phyloP scores from a whole-genome alignment of 2,329 filamentous ascomycete species.

The Claviceps cyperi region DNA sequence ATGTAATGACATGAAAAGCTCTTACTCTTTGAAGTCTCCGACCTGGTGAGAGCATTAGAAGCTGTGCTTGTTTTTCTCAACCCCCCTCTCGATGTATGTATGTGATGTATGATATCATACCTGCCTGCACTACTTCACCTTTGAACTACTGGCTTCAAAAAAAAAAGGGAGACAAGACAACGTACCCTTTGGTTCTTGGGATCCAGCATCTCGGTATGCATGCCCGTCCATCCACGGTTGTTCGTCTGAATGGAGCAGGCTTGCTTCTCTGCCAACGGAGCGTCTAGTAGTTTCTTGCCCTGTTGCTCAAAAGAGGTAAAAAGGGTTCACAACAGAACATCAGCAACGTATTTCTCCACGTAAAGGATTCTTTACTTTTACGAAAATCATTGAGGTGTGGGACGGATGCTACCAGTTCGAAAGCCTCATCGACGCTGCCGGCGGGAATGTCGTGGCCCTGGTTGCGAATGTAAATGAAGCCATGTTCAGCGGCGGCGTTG shows the following conservation, averaged over 20 bases:
- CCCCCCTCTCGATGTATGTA: too few relatives aligned
- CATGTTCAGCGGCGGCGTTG: conserved; percentile 65
- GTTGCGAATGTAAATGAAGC: conserved; percentile 82
- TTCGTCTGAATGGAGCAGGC: conserved; percentile 60
- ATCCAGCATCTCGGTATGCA: conserved; percentile 81
- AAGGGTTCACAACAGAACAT: too few relatives aligned
- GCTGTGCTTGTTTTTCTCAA: neutral
- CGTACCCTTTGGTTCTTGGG: conserved; percentile 63
- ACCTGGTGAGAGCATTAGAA: conserved; percentile 29
- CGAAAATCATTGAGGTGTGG: neutral
- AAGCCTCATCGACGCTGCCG: conserved; percentile 53
- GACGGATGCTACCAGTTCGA: conserved; percentile 48
- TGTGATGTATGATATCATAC: too few relatives aligned
- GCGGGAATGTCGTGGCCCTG: conserved; percentile 53
- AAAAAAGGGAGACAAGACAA: neutral
- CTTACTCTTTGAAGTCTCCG: conserved; percentile 78
- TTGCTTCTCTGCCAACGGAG: conserved; percentile 57
- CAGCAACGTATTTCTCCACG: too few relatives aligned
- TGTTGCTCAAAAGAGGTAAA: conserved; percentile 1
- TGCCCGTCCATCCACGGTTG: conserved; percentile 79
- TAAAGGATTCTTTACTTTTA: too few relatives aligned
- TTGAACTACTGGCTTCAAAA: too few relatives aligned
- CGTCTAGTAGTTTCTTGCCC: conserved; percentile 59
- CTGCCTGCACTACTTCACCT: too few relatives aligned
- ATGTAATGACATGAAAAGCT: neutral